phyloP scores from a whole-genome alignment of 1,284 basidiomycete species.

The Heterobasidion occidentale region DNA sequence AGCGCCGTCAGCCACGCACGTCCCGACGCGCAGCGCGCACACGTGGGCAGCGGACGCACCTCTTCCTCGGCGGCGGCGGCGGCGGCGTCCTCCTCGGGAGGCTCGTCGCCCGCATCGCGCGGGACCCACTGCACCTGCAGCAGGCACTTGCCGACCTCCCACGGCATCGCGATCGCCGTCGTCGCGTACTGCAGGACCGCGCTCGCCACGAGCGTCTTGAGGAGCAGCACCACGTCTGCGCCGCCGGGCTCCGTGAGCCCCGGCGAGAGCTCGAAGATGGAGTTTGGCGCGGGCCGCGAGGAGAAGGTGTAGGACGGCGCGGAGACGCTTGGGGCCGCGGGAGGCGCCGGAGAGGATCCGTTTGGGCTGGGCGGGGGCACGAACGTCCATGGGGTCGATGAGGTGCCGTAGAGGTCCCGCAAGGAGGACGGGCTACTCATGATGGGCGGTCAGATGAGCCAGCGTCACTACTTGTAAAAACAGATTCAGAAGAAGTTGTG shows the following conservation, averaged over 20 bases:
- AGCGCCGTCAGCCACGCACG: not conserved
- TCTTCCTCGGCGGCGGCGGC: constrained; percentile 12
- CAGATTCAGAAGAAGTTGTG: not conserved
- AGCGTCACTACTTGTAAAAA: not conserved
- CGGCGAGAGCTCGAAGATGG: constrained; percentile 65
- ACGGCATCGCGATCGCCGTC: constrained; percentile 89
- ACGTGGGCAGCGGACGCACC: not conserved
- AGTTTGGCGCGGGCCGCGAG: constrained; percentile 46
- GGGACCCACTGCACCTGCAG: constrained; percentile 99
- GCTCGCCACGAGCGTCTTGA: constrained; percentile 58
- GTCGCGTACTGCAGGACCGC: constrained; percentile 74
- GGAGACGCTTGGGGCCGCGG: constrained; percentile 19
- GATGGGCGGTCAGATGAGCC: not conserved
- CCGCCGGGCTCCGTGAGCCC: constrained; percentile 42
- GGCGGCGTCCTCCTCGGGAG: constrained; percentile 41
- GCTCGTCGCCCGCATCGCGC: constrained; percentile 51
- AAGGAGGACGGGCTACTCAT: constrained; percentile 57
- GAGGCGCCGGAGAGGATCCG: constrained; percentile 15
- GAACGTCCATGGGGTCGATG: constrained; percentile 62
- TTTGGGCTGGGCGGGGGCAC: constrained; percentile 27
- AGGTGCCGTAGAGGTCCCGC: constrained; percentile 61
- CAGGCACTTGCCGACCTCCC: constrained; percentile 93
- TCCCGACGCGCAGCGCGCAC: not conserved
- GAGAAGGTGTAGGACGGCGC: constrained; percentile 48
- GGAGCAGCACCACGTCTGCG: constrained; percentile 44